These are phyloP conservation scores for Penicillium longicatenatum DNA, from an alignment of 495 filamentous ascomycete genomes.

Conservation along the genomic window DNA sequence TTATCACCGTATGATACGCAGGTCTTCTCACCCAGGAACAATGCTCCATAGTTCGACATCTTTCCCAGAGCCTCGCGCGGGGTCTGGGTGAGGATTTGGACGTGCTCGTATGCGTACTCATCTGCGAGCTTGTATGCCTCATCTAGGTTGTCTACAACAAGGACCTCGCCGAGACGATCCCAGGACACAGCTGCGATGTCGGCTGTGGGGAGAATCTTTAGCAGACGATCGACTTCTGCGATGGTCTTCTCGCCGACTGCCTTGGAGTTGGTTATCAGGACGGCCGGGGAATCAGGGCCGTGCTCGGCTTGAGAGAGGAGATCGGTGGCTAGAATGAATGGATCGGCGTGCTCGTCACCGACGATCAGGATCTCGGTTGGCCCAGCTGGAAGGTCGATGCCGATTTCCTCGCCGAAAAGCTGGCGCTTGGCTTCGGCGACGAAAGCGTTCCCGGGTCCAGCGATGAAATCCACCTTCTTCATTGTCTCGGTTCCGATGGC, in stretches of 20 bases:
- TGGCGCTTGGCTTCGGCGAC: conserved; percentile 58
- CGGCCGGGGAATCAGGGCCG: conserved; percentile 52
- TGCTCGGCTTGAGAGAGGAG: conserved; percentile 56
- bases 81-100: conserved; percentile 52
- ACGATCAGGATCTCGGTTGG: conserved; percentile 58
- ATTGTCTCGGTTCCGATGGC: conserved; percentile 78
- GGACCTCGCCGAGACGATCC: conserved; percentile 51
- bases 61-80: conserved; percentile 52
- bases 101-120: conserved; percentile 55
- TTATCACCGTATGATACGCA: conserved; percentile 58
- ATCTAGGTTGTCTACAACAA: conserved; percentile 43
- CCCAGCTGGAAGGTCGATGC: conserved; percentile 55
- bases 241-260: conserved; percentile 43
- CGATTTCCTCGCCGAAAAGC: conserved; percentile 52
- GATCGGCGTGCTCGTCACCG: conserved; percentile 52
- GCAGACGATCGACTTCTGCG: conserved; percentile 35
- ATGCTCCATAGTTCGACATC: conserved; percentile 53
- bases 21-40: conserved; percentile 56
- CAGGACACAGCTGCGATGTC: conserved; percentile 47
- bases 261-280: conserved; percentile 51
- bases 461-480: conserved; percentile 53
- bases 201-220: conserved; percentile 45
- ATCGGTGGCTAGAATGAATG: conserved; percentile 53
- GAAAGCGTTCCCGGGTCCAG: conserved; percentile 56
- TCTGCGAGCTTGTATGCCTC: conserved; percentile 54